Percentiles rank a stretch among this genome's conserved stretches.
These are phyloP conservation scores for Diaporthe citri DNA, from an alignment of 2,329 filamentous ascomycete genomes.

Conservation along the genomic window DNA sequence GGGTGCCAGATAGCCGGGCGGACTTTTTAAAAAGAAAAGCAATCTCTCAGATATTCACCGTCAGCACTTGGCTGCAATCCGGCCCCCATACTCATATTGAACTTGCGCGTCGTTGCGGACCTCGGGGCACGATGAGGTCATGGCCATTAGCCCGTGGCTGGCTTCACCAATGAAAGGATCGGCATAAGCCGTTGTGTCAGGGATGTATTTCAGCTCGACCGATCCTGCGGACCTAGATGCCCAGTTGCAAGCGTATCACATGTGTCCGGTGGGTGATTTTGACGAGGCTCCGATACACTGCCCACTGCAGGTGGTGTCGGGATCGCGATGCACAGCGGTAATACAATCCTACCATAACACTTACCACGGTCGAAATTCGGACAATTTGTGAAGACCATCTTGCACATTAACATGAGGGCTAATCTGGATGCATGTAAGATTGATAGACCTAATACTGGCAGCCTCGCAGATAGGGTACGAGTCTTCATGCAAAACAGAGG, in stretches of 20 bases:
- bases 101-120: neutral
- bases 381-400: neutral
- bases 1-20: neutral
- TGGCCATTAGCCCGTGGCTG: neutral
- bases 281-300: neutral
- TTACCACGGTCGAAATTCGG: neutral
- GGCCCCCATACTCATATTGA: neutral
- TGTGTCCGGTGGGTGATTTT: neutral
- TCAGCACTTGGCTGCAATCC: neutral
- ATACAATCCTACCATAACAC: neutral
- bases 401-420: neutral
- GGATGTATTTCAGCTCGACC: neutral
- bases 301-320: neutral
- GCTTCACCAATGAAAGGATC: neutral
- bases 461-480: neutral
- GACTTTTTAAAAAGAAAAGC: neutral
- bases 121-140: neutral
- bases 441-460: neutral
- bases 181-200: neutral
- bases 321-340: neutral
- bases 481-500: neutral
- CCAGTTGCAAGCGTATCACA: neutral
- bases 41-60: neutral
- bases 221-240: neutral
- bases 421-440: neutral